Percentiles rank a stretch among this genome's conserved stretches.
Conservation (phyloP, 2,329 filamentous ascomycete species). For the Hirsutella minnesotensis region DNA sequence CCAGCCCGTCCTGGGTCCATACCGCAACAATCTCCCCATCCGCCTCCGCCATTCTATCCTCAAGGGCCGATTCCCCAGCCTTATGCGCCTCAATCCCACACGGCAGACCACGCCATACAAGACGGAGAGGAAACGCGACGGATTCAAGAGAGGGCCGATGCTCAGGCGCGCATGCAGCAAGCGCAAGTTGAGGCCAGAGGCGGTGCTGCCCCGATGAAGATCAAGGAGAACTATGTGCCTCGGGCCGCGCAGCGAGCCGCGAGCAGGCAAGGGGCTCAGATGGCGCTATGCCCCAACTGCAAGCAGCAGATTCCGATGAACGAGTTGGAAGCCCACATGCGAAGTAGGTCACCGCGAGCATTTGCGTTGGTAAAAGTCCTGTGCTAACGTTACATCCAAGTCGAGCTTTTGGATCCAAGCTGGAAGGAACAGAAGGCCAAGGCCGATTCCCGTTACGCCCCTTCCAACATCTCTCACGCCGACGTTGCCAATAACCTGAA, state of each 20-base stretch:
- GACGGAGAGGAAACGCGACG: slow-evolving; percentile 52
- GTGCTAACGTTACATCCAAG: slow-evolving; percentile 24
- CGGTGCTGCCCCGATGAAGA: slow-evolving; percentile 64
- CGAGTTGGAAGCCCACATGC: slow-evolving; percentile 86
- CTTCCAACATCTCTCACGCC: slow-evolving; percentile 72
- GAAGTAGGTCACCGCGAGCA: slow-evolving; percentile 49
- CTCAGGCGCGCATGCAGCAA: slow-evolving; percentile 55
- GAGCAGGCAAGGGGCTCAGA: slow-evolving; percentile 51
- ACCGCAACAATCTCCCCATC: neutral
- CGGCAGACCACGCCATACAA: slow-evolving; percentile 26
- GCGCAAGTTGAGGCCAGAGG: slow-evolving; percentile 68
- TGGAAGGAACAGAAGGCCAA: slow-evolving; percentile 96
- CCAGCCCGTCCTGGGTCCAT: neutral
- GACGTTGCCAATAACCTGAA: slow-evolving; percentile 94
- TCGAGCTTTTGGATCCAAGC: slow-evolving; percentile 83
- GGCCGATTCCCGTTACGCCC: slow-evolving; percentile 70
- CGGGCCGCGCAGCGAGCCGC: slow-evolving; percentile 63
- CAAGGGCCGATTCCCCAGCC: slow-evolving; percentile 21
- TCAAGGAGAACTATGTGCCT: slow-evolving; percentile 86
- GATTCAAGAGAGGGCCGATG: slow-evolving; percentile 51
- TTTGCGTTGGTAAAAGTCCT: neutral
- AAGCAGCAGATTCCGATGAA: slow-evolving; percentile 77
- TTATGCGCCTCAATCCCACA: slow-evolving; percentile 16
- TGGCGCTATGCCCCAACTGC: slow-evolving; percentile 84
- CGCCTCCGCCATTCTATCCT: slow-evolving; percentile 16